Percentiles rank a stretch among this genome's conserved stretches.
Conservation (phyloP, 148 eudicot genomes). For the Salicornia ramosissima region DNA sequence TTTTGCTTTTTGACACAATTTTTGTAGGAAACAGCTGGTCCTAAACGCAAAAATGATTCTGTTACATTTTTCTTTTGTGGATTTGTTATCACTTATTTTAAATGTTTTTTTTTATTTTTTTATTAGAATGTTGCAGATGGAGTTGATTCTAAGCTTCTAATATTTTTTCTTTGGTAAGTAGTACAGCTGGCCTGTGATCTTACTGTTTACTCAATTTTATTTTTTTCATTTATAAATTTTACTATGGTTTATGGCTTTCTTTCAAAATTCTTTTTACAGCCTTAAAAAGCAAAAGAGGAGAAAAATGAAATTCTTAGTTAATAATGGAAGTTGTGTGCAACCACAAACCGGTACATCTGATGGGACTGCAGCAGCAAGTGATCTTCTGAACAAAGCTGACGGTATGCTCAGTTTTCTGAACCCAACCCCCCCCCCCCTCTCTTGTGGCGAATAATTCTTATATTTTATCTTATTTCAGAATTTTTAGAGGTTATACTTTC, state of each 20-base stretch:
- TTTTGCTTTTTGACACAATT: not conserved
- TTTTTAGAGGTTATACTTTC: too few species aligned
- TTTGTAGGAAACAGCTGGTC: not conserved
- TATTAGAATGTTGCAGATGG: constrained; percentile 64
- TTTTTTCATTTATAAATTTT: not conserved
- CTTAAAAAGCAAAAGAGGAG: constrained; percentile 55
- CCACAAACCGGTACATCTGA: constrained; percentile 59
- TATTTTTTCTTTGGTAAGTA: constrained; percentile 65
- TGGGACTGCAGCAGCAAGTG: constrained; percentile 40
- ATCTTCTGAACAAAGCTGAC: constrained; percentile 53
- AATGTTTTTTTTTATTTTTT: constrained; percentile 9
- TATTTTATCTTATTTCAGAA: too few species aligned
- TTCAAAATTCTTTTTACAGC: constrained; percentile 32
- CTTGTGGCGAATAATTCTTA: too few species aligned
- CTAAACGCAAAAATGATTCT: not conserved
- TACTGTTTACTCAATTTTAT: not conserved
- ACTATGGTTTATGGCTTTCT: not conserved
- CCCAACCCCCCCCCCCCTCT: not conserved
- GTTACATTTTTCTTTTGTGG: not conserved
- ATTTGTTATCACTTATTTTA: constrained; percentile 9
- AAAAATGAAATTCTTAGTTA: constrained; percentile 33
- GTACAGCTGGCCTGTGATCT: not conserved
- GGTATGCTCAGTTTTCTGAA: constrained; percentile 42
- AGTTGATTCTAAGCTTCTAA: constrained; percentile 66
- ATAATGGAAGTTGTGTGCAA: constrained; percentile 45